Base-by-base conservation (phyloP, 176 grass and related monocot species). In the Tillandsia leiboldiana region DNA sequence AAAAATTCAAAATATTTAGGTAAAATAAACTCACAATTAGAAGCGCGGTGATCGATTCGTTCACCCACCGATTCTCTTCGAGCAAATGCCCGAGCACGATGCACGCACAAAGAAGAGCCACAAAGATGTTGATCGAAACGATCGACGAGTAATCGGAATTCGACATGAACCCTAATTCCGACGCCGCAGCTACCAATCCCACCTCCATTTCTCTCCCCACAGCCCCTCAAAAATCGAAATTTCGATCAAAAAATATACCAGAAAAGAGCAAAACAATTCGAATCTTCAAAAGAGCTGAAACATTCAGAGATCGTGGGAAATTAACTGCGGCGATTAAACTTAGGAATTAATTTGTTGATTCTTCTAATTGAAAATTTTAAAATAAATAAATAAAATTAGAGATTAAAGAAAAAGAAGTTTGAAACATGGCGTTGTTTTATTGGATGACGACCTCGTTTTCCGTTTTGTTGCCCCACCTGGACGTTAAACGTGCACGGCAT, bases 81-180 rank as follows among this genome's bases (percentile, higher is more conserved):
- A 96, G 81, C 51, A 96, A 69, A 53, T 90, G 93, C n/a, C 93
- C 93, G 77, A 92, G 79, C 15, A 96, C 84, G 78, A 96, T 88
- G 89, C 93, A 96, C 68, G 73, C 77, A 71, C 93, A 92, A 50
- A 96, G 80, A 33, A 96, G 84, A 51, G 79, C 81, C 23, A 96
- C 70, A 79, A 92, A 96, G 67, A 92, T 89, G 78, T 89, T 96
- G 70, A 96, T 96, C 22, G 93, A 86, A 51, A 89, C 79, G 53
- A 96, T 80, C 52, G 88, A 78, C 61, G 74, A 57, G 67, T 76
- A 56, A 73, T 97, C 89, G 5, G 83, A 81, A 13, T 69, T 71
- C 61, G 14, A 12, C 11, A 84, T 13, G 1, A 64, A 47, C 24
- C 73, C 56, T 61, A 68, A 51, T 20, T 51, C 73, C 69, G 81